These are phyloP conservation scores for Mycena galericulata DNA, from an alignment of 768 basidiomycete species.

Conservation along the genomic window DNA sequence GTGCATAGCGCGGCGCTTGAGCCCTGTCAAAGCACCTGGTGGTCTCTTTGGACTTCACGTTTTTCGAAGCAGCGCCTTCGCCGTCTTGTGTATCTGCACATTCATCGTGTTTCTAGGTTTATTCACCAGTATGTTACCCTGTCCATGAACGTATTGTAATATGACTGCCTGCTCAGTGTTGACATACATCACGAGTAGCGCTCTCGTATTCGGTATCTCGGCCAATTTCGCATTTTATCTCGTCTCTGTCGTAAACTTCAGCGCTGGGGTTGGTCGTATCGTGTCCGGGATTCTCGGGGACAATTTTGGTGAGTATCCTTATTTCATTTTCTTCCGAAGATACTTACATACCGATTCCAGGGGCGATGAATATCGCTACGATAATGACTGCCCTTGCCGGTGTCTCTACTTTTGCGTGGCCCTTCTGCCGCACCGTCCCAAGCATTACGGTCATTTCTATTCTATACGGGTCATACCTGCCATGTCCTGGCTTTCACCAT, in stretches of 20 bases:
- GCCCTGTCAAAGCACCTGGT: slow-evolving; percentile 48
- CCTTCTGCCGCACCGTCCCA: slow-evolving; percentile 16
- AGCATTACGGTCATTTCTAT: slow-evolving; percentile 1
- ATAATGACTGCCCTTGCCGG: slow-evolving; percentile 10
- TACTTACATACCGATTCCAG: neutral
- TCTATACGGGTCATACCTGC: slow-evolving; percentile 5
- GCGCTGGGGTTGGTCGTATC: slow-evolving; percentile 59
- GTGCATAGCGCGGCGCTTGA: slow-evolving; percentile 51
- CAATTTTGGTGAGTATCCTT: slow-evolving; percentile 46
- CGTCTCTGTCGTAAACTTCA: slow-evolving; percentile 58
- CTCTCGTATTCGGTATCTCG: slow-evolving; percentile 12
- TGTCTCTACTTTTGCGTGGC: slow-evolving; percentile 7
- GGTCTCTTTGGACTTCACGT: slow-evolving; percentile 55
- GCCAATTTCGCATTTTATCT: slow-evolving; percentile 54
- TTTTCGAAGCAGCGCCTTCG: neutral
- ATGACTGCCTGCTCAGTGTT: neutral
- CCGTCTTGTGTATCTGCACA: slow-evolving; percentile 39
- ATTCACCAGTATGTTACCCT: slow-evolving; percentile 47
- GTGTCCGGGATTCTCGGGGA: slow-evolving; percentile 55
- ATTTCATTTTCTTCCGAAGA: neutral
- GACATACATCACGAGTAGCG: slow-evolving; percentile 42
- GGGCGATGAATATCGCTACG: slow-evolving; percentile 8
- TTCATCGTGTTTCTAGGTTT: slow-evolving; percentile 59
- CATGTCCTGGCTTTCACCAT: neutral
- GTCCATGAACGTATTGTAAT: neutral